Percentiles rank a stretch among this genome's conserved stretches.
Evolutionary conservation across 768 basidiomycete species (phyloP).

Genomic region (Rhodotorula graminis): DNA sequence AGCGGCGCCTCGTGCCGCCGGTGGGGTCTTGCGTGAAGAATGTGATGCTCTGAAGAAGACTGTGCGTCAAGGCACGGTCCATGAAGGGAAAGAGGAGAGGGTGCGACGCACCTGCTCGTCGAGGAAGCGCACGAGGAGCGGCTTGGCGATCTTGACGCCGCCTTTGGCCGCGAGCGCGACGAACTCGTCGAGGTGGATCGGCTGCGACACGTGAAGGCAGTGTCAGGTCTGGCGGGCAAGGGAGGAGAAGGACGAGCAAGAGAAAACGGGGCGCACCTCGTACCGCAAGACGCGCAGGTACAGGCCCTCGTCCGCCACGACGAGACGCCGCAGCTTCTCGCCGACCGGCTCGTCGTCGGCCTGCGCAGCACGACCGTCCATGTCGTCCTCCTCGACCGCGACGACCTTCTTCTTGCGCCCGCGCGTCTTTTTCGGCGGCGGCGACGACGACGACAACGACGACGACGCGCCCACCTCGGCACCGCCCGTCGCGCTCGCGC

Average conservation of each 20-base stretch:
- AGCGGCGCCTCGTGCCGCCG: constrained; percentile 16
- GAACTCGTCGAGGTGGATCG: constrained; percentile 35
- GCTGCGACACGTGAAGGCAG: constrained; percentile 2
- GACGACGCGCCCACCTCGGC: not conserved
- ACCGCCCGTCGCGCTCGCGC: not conserved
- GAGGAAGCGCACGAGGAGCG: constrained; percentile 25
- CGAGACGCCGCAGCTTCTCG: constrained; percentile 25
- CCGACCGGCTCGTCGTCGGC: constrained; percentile 11
- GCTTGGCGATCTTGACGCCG: constrained; percentile 28
- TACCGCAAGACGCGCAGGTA: constrained; percentile 34
- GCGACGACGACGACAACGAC: too few species aligned
- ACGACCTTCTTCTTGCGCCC: not conserved
- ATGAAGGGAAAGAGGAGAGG: accelerated
- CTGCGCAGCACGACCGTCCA: not conserved
- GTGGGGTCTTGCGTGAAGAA: constrained; percentile 31
- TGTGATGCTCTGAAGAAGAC: constrained; percentile 21
- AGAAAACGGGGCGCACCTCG: constrained; percentile 17
- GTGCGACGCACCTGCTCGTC: constrained; percentile 26
- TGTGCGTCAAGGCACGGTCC: not conserved
- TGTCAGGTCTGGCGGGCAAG: accelerated
- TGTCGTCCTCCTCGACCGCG: not conserved
- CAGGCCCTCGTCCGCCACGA: constrained; percentile 19
- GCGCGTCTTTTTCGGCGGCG: not conserved
- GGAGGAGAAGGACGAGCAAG: not conserved
- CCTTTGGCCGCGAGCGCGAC: constrained; percentile 4